Percentiles rank a stretch among this genome's conserved stretches.
Evolutionary conservation across 345 rosid species (phyloP).

Genomic region (Bruguiera parviflora): DNA sequence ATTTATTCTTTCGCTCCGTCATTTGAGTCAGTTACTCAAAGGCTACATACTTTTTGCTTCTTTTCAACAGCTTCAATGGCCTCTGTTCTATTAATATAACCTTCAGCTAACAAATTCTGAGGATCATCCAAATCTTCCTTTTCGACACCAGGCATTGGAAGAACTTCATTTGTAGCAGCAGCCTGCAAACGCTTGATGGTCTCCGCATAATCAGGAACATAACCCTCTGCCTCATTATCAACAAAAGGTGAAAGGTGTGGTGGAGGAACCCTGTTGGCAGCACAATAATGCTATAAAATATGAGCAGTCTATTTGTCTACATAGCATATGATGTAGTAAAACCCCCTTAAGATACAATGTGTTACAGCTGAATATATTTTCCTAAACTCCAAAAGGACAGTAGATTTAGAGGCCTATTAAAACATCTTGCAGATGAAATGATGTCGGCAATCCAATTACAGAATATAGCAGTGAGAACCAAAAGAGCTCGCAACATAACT

Average conservation of each 20-base stretch:
- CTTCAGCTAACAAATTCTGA: constrained; percentile 65
- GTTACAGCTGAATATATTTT: too few species aligned
- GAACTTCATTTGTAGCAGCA: constrained; percentile 73
- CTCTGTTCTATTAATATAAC: constrained; percentile 63
- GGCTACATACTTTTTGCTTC: constrained; percentile 49
- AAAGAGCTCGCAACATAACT: too few species aligned
- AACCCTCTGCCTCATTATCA: constrained; percentile 85
- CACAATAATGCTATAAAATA: not conserved
- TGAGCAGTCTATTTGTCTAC: too few species aligned
- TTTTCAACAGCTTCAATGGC: constrained; percentile 69
- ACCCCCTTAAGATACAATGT: too few species aligned
- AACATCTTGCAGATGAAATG: too few species aligned
- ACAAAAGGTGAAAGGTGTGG: constrained; percentile 92
- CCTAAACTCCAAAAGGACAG: too few species aligned
- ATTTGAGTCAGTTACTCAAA: not conserved
- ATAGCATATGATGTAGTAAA: too few species aligned
- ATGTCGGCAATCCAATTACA: too few species aligned
- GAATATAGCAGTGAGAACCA: too few species aligned
- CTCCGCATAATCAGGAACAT: constrained; percentile 86
- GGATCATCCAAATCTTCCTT: constrained; percentile 74
- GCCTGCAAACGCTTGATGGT: constrained; percentile 67
- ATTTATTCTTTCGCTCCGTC: not conserved
- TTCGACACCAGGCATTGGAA: constrained; percentile 78
- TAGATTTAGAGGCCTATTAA: too few species aligned
- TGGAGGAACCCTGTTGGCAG: constrained; percentile 59